Evolutionary conservation across 2,329 filamentous ascomycete genomes (phyloP).

Genomic region (Botrytis paeoniae): DNA sequence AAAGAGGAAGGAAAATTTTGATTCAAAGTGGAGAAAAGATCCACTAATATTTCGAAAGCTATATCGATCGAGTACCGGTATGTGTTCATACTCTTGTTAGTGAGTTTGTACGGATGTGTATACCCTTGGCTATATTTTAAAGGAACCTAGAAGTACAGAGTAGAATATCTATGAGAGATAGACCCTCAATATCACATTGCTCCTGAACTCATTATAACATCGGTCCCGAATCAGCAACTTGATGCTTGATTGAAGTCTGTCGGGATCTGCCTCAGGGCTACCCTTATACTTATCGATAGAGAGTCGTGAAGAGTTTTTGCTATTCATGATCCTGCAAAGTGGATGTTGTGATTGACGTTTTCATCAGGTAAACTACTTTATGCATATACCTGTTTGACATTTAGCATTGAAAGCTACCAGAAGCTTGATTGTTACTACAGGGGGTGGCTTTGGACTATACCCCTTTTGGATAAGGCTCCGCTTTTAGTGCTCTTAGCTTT

Average conservation of each 20-base stretch:
- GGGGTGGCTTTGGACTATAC: not conserved
- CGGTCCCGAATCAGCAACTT: not conserved
- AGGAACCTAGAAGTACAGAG: too few relatives aligned
- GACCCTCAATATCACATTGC: too few relatives aligned
- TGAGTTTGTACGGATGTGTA: not conserved
- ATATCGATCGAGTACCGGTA: not conserved
- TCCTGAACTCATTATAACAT: not conserved
- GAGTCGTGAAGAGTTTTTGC: not conserved
- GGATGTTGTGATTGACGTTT: not conserved
- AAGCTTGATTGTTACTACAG: not conserved
- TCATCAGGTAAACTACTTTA: not conserved
- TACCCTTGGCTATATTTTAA: not conserved
- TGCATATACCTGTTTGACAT: not conserved
- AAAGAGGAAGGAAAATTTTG: not conserved
- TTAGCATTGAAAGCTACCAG: not conserved
- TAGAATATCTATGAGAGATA: too few relatives aligned
- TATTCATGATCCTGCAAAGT: not conserved
- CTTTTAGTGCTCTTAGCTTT: not conserved
- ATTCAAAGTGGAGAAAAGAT: not conserved
- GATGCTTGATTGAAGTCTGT: not conserved
- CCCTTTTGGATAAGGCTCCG: not conserved
- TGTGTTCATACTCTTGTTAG: not conserved
- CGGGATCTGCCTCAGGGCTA: too few relatives aligned
- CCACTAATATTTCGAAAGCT: not conserved
- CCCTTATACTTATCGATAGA: not conserved